These are phyloP conservation scores for Arachis hypogaea DNA, from an alignment of 306 rosid genomes.

Conservation along the genomic window DNA sequence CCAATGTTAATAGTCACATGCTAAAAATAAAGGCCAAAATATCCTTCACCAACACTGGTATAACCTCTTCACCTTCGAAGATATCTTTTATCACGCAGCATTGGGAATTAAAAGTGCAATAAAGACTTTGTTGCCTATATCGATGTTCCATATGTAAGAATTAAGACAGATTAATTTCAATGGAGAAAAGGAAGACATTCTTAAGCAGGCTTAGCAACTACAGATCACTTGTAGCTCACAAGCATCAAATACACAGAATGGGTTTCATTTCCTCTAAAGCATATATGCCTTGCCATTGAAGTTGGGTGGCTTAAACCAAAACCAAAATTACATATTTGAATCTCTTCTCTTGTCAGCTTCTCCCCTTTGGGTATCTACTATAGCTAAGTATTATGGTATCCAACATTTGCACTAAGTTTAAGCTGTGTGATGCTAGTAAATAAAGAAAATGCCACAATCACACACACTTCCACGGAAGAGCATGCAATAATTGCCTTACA, in stretches of 20 bases:
- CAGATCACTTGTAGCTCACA: conserved; percentile 16
- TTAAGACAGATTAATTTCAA: conserved; percentile 9
- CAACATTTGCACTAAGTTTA: conserved; percentile 19
- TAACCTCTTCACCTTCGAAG: conserved; percentile 5
- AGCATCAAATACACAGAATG: conserved; percentile 8
- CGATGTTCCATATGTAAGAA: conserved; percentile 17
- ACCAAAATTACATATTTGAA: conserved; percentile 20
- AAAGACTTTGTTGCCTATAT: conserved; percentile 17
- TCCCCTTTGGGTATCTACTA: conserved; percentile 10
- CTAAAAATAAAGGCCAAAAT: neutral
- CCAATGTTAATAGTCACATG: conserved; percentile 4
- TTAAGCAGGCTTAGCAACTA: conserved; percentile 34
- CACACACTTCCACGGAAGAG: conserved; percentile 6
- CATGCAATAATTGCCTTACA: conserved; percentile 10
- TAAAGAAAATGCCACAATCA: conserved; percentile 1
- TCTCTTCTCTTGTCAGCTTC: conserved; percentile 30
- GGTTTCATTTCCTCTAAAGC: conserved; percentile 25
- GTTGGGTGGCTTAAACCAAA: conserved; percentile 11
- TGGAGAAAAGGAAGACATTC: conserved; percentile 15
- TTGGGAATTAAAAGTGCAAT: conserved; percentile 20
- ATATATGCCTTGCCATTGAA: conserved; percentile 14
- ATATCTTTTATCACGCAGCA: conserved; percentile 22
- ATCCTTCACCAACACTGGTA: conserved; percentile 16
- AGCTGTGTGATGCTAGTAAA: conserved; percentile 19
- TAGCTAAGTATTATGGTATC: conserved; percentile 16